A percentile compares a stretch with the other conserved stretches of the same genome.
phyloP scores from a whole-genome alignment of 2,329 filamentous ascomycete genomes.

The Colletotrichum tropicicola region DNA sequence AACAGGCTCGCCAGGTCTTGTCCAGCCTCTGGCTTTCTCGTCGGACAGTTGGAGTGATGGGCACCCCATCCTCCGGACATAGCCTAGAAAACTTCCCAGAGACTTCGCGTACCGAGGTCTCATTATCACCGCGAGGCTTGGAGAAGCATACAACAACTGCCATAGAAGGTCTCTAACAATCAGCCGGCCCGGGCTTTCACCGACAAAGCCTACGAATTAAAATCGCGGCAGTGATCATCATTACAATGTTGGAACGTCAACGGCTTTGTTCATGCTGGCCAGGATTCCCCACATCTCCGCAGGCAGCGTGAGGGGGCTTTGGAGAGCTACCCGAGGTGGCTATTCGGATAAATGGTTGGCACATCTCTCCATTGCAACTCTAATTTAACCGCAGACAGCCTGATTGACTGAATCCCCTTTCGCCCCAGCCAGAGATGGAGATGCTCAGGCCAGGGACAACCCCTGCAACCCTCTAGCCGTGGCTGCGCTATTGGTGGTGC shows the following conservation, averaged over 20 bases:
- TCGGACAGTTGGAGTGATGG: too few relatives aligned
- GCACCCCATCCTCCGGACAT: too few relatives aligned
- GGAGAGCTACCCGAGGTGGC: slow-evolving; percentile 22
- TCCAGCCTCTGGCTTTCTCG: too few relatives aligned
- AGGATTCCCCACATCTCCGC: slow-evolving; percentile 25
- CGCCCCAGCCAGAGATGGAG: slow-evolving; percentile 19
- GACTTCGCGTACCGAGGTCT: too few relatives aligned
- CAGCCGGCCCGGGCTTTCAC: neutral
- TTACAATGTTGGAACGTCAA: neutral
- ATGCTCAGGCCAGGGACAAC: slow-evolving; percentile 1
- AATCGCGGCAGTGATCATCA: neutral
- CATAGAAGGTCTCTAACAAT: too few relatives aligned
- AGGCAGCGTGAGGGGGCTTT: slow-evolving; percentile 11
- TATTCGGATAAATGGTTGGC: slow-evolving; percentile 29
- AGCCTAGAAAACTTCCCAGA: too few relatives aligned
- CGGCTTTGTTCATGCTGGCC: neutral
- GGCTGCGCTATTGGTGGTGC: slow-evolving; percentile 1
- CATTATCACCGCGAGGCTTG: too few relatives aligned
- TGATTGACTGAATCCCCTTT: slow-evolving; percentile 21
- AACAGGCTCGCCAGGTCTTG: too few relatives aligned
- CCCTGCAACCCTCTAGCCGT: slow-evolving; percentile 17
- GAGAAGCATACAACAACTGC: too few relatives aligned
- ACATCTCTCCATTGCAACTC: slow-evolving; percentile 1
- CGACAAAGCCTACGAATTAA: neutral
- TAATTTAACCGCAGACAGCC: slow-evolving; percentile 30